Conservation (phyloP, 2,329 filamentous ascomycete species). For the Raffaelea ambrosiae region DNA sequence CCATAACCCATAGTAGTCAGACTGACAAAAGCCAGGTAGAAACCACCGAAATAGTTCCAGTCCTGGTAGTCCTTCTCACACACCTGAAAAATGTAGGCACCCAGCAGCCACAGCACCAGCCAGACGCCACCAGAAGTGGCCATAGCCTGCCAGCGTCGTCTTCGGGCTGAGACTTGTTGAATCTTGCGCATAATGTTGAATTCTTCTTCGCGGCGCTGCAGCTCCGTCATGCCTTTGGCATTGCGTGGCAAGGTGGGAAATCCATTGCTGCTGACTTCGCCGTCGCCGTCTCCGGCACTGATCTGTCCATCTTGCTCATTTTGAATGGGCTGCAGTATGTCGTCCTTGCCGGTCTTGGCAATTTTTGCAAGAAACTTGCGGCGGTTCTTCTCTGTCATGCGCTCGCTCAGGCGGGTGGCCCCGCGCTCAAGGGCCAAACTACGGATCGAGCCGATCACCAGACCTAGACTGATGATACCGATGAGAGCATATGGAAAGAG, state of each 20-base stretch:
- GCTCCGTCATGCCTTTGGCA: slow-evolving; percentile 29
- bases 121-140: slow-evolving; percentile 60
- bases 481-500: slow-evolving; percentile 77
- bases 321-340: slow-evolving; percentile 40
- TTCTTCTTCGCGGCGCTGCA: slow-evolving; percentile 56
- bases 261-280: not conserved
- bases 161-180: slow-evolving; percentile 54
- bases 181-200: slow-evolving; percentile 78
- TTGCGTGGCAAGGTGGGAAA: not conserved
- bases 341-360: slow-evolving; percentile 33
- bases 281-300: slow-evolving; percentile 4
- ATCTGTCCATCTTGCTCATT: slow-evolving; percentile 1
- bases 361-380: slow-evolving; percentile 37
- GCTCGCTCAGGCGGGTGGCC: slow-evolving; percentile 41
- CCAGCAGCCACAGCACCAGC: slow-evolving; percentile 68
- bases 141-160: slow-evolving; percentile 68
- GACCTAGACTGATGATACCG: slow-evolving; percentile 62
- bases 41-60: slow-evolving; percentile 69
- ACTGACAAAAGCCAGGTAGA: slow-evolving; percentile 82
- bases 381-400: slow-evolving; percentile 53
- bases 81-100: slow-evolving; percentile 62
- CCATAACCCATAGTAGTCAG: slow-evolving; percentile 85
- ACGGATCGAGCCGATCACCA: slow-evolving; percentile 30
- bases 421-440: slow-evolving; percentile 54
- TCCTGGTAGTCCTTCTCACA: slow-evolving; percentile 44